phyloP scores from a whole-genome alignment of 2,329 filamentous ascomycete species.

The Claviceps purpurea region DNA sequence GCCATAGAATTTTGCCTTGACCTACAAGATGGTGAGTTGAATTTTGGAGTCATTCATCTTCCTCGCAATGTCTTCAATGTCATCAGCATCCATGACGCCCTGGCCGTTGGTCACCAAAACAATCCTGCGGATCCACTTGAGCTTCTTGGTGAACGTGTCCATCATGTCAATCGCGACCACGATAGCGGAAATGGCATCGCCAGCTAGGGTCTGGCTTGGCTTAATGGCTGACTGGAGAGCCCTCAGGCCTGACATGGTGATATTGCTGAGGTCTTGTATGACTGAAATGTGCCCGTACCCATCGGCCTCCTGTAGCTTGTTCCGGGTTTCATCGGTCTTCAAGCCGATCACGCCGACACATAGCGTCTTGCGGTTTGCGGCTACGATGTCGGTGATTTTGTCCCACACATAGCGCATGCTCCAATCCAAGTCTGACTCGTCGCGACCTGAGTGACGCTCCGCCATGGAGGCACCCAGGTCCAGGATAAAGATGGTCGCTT shows the following conservation, averaged over 20 bases:
- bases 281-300: constrained; percentile 75
- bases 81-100: constrained; percentile 58
- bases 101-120: constrained; percentile 75
- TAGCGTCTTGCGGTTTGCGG: constrained; percentile 52
- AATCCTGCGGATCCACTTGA: constrained; percentile 71
- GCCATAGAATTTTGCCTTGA: constrained; percentile 9
- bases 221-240: constrained; percentile 49
- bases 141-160: constrained; percentile 59
- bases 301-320: constrained; percentile 52
- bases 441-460: constrained; percentile 53
- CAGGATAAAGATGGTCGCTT: constrained; percentile 83
- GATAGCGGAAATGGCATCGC: constrained; percentile 80
- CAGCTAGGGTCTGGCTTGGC: constrained; percentile 52
- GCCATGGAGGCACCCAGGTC: constrained; percentile 83
- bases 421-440: constrained; percentile 76
- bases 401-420: constrained; percentile 90
- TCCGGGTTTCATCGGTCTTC: constrained; percentile 63
- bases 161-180: constrained; percentile 85
- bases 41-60: constrained; percentile 69
- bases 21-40: constrained; percentile 65
- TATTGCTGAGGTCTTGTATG: constrained; percentile 50
- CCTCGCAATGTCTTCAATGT: constrained; percentile 52
- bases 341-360: constrained; percentile 71
- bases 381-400: constrained; percentile 59
- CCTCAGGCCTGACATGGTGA: constrained; percentile 55